Evolutionary conservation across 208 protist species (phyloP), one percentile per base, ranked within the genome.

Genomic region (Spongospora subterranea): DNA sequence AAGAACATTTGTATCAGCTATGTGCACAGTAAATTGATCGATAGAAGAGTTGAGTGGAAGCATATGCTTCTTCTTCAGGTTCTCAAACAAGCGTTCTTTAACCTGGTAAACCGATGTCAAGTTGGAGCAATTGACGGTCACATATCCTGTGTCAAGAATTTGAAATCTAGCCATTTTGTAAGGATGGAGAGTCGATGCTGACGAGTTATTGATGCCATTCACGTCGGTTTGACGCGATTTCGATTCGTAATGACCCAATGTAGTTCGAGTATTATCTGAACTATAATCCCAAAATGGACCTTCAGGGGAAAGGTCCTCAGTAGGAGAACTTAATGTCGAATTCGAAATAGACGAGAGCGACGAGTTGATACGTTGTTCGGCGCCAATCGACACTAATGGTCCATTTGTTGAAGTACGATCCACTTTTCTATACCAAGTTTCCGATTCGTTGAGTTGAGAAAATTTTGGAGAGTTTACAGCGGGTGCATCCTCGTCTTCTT

Each of bases 91-190:
- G 40, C 71, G 71, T 43, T 82, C 71, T n/a, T 82, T 82, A n/a
- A 82, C 71, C 71, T 82, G 71, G 35, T 40, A 6, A n/a, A 82
- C 71, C 6, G 71, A 40, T 43, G 6, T 6, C 71, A 82, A 82
- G 6, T 43, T 35, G 40, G n/a, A 6, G n/a, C n/a, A 35, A 43
- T 82, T n/a, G 35, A 82, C 35, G 13, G 71, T 39, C 6, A 82
- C 40, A 43, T 82, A 82, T 6, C 71, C 71, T 6, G 17, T 6
- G 71, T 82, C n/a, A 6, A 40, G 71, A n/a, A 82, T 35, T 6
- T 39, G 71, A 43, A 82, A 82, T n/a, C n/a, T 82, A n/a, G 71
- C 71, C 6, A n/a, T 82, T n/a, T 82, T 82, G 35, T 82, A 82
- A 6, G 71, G 71, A 43, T 35, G 71, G 11, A 43, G 71, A 17